phyloP scores from a whole-genome alignment of 2,329 filamentous ascomycete genomes.

The Coniella lustricola region DNA sequence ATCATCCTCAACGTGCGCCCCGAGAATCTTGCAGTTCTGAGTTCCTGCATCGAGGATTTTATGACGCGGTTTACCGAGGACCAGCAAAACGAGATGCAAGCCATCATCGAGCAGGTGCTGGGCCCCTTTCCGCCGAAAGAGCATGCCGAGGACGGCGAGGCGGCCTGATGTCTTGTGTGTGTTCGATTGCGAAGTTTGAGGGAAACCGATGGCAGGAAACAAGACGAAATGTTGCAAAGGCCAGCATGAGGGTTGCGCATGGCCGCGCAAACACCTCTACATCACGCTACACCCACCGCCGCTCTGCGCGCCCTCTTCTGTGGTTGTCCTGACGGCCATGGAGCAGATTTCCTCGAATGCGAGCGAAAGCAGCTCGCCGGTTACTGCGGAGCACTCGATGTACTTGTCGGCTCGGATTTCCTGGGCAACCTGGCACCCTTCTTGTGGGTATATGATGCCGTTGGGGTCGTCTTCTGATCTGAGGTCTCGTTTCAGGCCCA shows the following conservation, averaged over 20 bases:
- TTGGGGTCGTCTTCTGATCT: slow-evolving; percentile 52
- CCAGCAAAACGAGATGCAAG: slow-evolving; percentile 51
- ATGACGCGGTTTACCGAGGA: slow-evolving; percentile 51
- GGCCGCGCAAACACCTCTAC: slow-evolving; percentile 26
- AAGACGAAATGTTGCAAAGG: neutral
- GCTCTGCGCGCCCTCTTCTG: slow-evolving; percentile 43
- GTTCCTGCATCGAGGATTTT: slow-evolving; percentile 60
- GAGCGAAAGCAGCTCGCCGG: slow-evolving; percentile 50
- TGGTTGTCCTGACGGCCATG: slow-evolving; percentile 44
- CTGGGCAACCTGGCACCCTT: slow-evolving; percentile 50
- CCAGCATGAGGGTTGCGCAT: neutral
- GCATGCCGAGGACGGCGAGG: slow-evolving; percentile 18
- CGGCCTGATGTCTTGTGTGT: slow-evolving; percentile 7
- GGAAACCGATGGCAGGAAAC: too few relatives aligned
- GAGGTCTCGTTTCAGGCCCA: slow-evolving; percentile 56
- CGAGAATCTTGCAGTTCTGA: slow-evolving; percentile 47
- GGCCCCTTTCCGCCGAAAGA: slow-evolving; percentile 37
- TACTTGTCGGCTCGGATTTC: slow-evolving; percentile 55
- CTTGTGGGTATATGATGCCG: slow-evolving; percentile 54
- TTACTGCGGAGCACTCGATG: slow-evolving; percentile 56
- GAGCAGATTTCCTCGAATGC: slow-evolving; percentile 55
- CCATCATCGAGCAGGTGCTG: slow-evolving; percentile 49
- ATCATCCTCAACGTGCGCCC: slow-evolving; percentile 64
- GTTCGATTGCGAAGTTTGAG: too few relatives aligned
- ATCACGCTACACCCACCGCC: slow-evolving; percentile 47